phyloP scores from a whole-genome alignment of 805 yeast genomes.

The Saccharomycopsis capsularis region DNA sequence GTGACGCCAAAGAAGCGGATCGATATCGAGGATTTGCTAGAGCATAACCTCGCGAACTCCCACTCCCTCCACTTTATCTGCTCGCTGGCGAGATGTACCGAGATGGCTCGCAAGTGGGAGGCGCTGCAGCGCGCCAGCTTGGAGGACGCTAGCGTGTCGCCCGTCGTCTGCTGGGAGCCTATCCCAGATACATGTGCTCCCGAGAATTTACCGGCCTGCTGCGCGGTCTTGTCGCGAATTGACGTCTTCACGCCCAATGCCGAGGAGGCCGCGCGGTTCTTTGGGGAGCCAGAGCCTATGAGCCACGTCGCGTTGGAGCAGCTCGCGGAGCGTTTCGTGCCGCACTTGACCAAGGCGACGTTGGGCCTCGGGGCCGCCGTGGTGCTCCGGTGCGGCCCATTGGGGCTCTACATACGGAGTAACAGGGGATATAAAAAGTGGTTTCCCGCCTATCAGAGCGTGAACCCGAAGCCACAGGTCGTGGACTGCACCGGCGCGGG shows the following conservation, averaged over 20 bases:
- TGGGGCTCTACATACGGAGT: constrained; percentile 54
- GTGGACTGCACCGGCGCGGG: constrained; percentile 96
- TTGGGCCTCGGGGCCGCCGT: constrained; percentile 36
- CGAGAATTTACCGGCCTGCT: constrained; percentile 37
- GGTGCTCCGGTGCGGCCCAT: constrained; percentile 68
- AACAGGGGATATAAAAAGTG: constrained; percentile 30
- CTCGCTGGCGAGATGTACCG: constrained; percentile 53
- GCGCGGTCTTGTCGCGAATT: constrained; percentile 36
- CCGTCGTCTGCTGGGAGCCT: constrained; percentile 70
- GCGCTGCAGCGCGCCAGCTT: background rate
- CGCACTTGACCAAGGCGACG: constrained; percentile 33
- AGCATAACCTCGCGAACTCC: constrained; percentile 34
- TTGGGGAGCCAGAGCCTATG: constrained; percentile 42
- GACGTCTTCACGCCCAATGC: constrained; percentile 77
- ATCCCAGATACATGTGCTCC: constrained; percentile 67
- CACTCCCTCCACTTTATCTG: constrained; percentile 65
- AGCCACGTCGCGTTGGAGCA: constrained; percentile 34
- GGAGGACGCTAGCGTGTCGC: constrained; percentile 27
- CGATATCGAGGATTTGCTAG: constrained; percentile 45
- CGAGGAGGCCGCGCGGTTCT: constrained; percentile 67
- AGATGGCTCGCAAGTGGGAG: constrained; percentile 35
- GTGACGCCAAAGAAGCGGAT: constrained; percentile 55
- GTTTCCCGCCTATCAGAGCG: constrained; percentile 70
- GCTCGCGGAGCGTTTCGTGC: constrained; percentile 37
- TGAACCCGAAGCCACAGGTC: constrained; percentile 37